A percentile compares a stretch with the other conserved stretches of the same genome.
These are phyloP conservation scores for Poronia punctata DNA, from an alignment of 495 filamentous ascomycete species.

Conservation along the genomic window DNA sequence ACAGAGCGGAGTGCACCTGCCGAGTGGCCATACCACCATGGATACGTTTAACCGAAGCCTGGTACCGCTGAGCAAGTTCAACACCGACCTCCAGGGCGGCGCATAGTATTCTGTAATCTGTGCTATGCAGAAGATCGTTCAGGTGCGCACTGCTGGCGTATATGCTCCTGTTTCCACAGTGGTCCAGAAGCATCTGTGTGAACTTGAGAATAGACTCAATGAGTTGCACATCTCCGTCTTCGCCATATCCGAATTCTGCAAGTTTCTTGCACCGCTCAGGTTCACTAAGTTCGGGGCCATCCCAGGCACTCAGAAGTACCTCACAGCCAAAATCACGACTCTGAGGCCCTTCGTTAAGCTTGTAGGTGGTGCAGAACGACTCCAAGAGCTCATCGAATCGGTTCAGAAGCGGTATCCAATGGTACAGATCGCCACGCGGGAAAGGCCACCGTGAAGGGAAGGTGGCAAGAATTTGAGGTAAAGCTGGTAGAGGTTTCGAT, in stretches of 20 bases:
- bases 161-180: slow-evolving; percentile 94
- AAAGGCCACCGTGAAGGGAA: slow-evolving; percentile 92
- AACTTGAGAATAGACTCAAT: slow-evolving; percentile 76
- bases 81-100: slow-evolving; percentile 68
- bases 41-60: slow-evolving; percentile 72
- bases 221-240: slow-evolving; percentile 72
- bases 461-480: slow-evolving; percentile 66
- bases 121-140: slow-evolving; percentile 80
- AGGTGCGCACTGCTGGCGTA: slow-evolving; percentile 86
- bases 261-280: slow-evolving; percentile 42
- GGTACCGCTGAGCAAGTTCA: slow-evolving; percentile 84
- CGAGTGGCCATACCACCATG: slow-evolving; percentile 41
- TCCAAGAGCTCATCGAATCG: slow-evolving; percentile 88
- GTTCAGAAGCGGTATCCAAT: slow-evolving; percentile 95
- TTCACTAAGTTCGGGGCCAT: slow-evolving; percentile 31
- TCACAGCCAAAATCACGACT: slow-evolving; percentile 60
- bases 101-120: slow-evolving; percentile 67
- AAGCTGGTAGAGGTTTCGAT: slow-evolving; percentile 61
- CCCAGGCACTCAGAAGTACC: slow-evolving; percentile 47
- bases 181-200: slow-evolving; percentile 78
- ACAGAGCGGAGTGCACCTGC: slow-evolving; percentile 61
- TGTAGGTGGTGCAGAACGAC: slow-evolving; percentile 72
- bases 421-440: slow-evolving; percentile 93
- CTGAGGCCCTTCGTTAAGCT: slow-evolving; percentile 74
- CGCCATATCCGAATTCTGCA: slow-evolving; percentile 51